Evolutionary conservation across 768 basidiomycete species (phyloP).

Genomic region (Sutorius australiensis): DNA sequence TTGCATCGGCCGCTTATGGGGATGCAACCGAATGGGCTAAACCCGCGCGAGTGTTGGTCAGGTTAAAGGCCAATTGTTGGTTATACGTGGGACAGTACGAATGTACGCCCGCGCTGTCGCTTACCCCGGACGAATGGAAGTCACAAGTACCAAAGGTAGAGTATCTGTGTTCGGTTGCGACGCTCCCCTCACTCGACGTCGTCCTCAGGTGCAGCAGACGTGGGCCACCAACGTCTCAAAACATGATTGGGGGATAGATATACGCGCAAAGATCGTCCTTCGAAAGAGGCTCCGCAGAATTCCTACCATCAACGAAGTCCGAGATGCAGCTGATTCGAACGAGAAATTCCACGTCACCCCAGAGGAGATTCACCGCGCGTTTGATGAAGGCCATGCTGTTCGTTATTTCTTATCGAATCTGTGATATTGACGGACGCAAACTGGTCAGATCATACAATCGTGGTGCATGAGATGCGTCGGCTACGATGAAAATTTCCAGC

Average conservation of each 20-base stretch:
- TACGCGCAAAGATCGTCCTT: constrained; percentile 19
- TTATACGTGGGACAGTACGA: constrained; percentile 19
- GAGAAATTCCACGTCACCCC: constrained; percentile 13
- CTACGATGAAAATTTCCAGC: constrained; percentile 22
- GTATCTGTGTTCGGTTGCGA: neutral
- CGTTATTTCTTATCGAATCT: neutral
- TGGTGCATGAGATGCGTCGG: constrained; percentile 19
- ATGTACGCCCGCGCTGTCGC: constrained; percentile 5
- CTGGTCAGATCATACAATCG: constrained; percentile 12
- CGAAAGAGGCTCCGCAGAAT: constrained; percentile 12
- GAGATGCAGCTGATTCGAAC: neutral
- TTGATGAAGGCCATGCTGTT: constrained; percentile 14
- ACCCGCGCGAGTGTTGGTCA: constrained; percentile 8
- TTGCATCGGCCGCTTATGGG: neutral
- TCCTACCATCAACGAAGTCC: constrained; percentile 9
- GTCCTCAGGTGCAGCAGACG: constrained; percentile 16
- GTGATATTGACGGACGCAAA: neutral
- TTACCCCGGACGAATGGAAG: constrained; percentile 17
- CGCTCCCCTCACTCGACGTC: neutral
- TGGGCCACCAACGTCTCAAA: constrained; percentile 17
- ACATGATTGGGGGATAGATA: constrained; percentile 5
- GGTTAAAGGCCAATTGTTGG: constrained; percentile 13
- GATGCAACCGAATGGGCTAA: neutral
- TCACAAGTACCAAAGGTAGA: constrained; percentile 15
- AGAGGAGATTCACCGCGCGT: constrained; percentile 13